phyloP scores from a whole-genome alignment of 2,329 filamentous ascomycete genomes.

The Fonsecaea multimorphosa region DNA sequence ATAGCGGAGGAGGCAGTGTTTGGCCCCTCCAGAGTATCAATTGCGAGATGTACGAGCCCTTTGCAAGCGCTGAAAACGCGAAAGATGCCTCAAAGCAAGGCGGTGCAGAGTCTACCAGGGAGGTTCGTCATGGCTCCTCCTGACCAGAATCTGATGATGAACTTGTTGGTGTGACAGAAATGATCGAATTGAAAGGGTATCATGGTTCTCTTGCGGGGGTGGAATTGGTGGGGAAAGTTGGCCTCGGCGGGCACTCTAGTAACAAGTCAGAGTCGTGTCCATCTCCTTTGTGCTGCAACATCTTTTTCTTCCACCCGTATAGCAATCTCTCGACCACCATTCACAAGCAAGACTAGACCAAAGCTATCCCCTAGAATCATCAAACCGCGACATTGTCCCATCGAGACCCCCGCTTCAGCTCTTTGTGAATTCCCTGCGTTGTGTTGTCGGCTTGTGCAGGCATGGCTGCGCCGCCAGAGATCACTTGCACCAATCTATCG shows the following conservation, averaged over 20 bases:
- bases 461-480: slow-evolving; percentile 74
- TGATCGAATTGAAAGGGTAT: background rate
- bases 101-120: background rate
- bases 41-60: no score
- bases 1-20: no score
- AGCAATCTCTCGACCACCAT: background rate
- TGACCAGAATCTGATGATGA: background rate
- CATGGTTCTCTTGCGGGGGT: background rate
- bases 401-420: background rate
- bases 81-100: no score
- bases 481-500: slow-evolving; percentile 70
- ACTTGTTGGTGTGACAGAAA: background rate
- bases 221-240: background rate
- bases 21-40: no score
- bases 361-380: background rate
- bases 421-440: background rate
- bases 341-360: background rate
- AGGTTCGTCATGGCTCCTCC: background rate
- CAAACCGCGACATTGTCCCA: background rate
- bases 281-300: background rate
- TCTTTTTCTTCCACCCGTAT: background rate
- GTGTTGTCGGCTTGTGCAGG: slow-evolving; percentile 35
- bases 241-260: background rate
- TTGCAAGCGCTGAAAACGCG: no score
- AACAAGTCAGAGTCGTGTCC: background rate